A percentile compares a stretch with the other conserved stretches of the same genome.
phyloP scores from a whole-genome alignment of 1,139 yeast genomes.

The Hemisphaericaspora subhashii region DNA sequence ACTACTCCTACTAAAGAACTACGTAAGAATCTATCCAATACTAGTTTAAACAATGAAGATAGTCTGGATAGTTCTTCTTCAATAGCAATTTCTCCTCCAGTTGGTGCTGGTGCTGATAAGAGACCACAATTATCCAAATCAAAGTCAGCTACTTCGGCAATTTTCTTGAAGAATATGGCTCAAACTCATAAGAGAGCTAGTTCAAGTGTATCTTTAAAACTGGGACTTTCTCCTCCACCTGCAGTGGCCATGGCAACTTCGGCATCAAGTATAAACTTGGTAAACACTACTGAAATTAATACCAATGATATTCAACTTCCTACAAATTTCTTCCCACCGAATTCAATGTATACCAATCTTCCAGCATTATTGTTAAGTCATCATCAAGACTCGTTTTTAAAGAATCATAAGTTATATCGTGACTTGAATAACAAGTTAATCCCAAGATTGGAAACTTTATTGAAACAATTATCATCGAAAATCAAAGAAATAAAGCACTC shows the following conservation, averaged over 20 bases:
- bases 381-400: slow-evolving; percentile 31
- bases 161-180: slow-evolving; percentile 13
- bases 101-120: slow-evolving; percentile 13
- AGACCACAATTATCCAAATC: slow-evolving; percentile 37
- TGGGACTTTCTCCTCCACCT: background rate
- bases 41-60: slow-evolving; percentile 13
- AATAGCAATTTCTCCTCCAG: background rate
- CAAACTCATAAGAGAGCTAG: slow-evolving; percentile 18
- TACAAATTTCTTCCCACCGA: slow-evolving; percentile 47
- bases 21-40: slow-evolving; percentile 22
- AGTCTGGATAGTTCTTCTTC: slow-evolving; percentile 3
- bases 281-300: slow-evolving; percentile 1
- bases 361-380: slow-evolving; percentile 39
- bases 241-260: slow-evolving; percentile 1
- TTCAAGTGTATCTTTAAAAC: background rate
- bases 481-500: slow-evolving; percentile 46
- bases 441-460: slow-evolving; percentile 39
- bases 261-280: slow-evolving; percentile 6
- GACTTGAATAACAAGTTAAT: slow-evolving; percentile 36
- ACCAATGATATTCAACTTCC: slow-evolving; percentile 37
- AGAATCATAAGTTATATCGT: slow-evolving; percentile 30
- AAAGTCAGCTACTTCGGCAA: slow-evolving; percentile 28
- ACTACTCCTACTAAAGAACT: slow-evolving; percentile 26
- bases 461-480: slow-evolving; percentile 38
- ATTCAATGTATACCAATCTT: slow-evolving; percentile 34